Percentiles rank a stretch among this genome's conserved stretches.
Evolutionary conservation across 2,329 filamentous ascomycete species (phyloP).

Genomic region (Fusarium anguioides): DNA sequence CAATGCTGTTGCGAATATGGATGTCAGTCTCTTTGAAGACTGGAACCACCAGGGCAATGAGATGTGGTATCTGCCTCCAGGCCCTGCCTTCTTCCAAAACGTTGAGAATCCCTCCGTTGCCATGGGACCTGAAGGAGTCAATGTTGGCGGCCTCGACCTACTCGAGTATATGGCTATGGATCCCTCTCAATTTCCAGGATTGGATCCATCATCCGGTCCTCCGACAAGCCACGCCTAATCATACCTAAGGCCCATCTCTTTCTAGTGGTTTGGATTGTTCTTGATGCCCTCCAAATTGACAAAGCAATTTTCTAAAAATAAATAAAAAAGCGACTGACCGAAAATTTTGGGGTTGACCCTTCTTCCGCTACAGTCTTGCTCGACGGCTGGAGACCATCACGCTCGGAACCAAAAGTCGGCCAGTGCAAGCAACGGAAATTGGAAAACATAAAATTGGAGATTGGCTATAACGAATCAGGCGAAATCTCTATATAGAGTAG

Average conservation of each 20-base stretch:
- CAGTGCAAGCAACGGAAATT: neutral
- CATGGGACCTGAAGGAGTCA: slow-evolving; percentile 75
- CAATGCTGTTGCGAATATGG: slow-evolving; percentile 46
- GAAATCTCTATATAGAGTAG: neutral
- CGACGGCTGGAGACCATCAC: neutral
- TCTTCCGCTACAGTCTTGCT: neutral
- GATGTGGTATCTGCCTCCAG: slow-evolving; percentile 75
- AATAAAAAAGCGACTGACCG: neutral
- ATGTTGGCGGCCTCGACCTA: slow-evolving; percentile 73
- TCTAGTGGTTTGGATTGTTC: neutral
- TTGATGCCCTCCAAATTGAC: neutral
- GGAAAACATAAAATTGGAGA: neutral
- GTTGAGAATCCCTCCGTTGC: slow-evolving; percentile 70
- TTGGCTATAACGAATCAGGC: neutral
- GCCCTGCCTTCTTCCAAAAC: slow-evolving; percentile 73
- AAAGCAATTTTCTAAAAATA: neutral
- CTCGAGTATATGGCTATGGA: slow-evolving; percentile 77
- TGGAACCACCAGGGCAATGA: slow-evolving; percentile 67
- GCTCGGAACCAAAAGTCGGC: neutral
- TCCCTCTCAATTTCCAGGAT: slow-evolving; percentile 53
- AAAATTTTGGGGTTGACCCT: neutral
- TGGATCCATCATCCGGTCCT: slow-evolving; percentile 45
- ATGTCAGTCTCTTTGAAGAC: slow-evolving; percentile 62
- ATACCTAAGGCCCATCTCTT: neutral
- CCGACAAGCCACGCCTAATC: slow-evolving; percentile 31